Base-by-base conservation (phyloP, 2,329 filamentous ascomycete genomes). In the Trichoderma lentiforme region DNA sequence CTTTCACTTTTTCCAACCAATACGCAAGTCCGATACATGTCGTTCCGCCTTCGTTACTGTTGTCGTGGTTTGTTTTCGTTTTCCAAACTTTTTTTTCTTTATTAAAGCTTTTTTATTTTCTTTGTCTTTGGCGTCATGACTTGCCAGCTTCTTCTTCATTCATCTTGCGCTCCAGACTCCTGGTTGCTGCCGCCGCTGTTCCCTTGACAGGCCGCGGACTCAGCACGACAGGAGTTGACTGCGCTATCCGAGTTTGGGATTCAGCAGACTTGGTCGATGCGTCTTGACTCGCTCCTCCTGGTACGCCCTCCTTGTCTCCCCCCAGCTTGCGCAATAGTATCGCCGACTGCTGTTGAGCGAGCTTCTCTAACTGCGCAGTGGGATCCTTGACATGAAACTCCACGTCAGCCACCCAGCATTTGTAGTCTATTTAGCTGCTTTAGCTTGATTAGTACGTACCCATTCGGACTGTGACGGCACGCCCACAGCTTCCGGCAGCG, bases 381-480 rank as follows among this genome's bases (percentile, higher is more conserved):
- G 92, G 92, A 82, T 95, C 91, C 91, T 93, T 86, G 75, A 83
- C 77, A 77, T 79, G 76, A 73, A 78, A 80, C 73, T 85, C 79
- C 77, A 84, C 76, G 85, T 89, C 88, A 89, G 86, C 82, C 78
- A 87, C 43, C 61, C 85, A 83, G 81, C 86, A 89, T 58, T 84
- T 82, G 81, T 86, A 88, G 80, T 87, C 86, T 77, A 82, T 80
- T 74, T 76, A 79, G 83, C 85, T 88, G 75, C 78, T 77, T 74
- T 79, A 80, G 68, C 63, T 74, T 86, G 86, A 79, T 88, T 86
- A 82, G 86, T 86, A 93, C 93, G 92, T 94, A 97, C 94, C 95
- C 95, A 98, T 82, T 97, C 93, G 80, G 89, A 88, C 87, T 97
- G 95, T 81, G 89, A 86, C 74, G 95, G 94, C 74, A 97, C 94